Base-by-base conservation (phyloP, 345 rosid genomes). In the Lumnitzera littorea region DNA sequence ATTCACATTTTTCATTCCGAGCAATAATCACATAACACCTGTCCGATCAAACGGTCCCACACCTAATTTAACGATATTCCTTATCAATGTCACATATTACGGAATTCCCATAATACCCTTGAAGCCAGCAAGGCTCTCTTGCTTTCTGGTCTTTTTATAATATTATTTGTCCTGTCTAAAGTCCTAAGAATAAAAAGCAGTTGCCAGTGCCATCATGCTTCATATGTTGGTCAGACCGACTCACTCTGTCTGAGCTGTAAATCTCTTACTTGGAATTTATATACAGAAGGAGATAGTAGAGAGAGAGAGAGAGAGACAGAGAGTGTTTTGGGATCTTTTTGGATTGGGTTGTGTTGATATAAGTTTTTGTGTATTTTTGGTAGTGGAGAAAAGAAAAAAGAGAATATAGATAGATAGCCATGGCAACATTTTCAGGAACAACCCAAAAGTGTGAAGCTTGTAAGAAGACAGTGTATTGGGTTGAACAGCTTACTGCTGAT, bases 391-490 rank as follows among this genome's bases (percentile, higher is more conserved):
- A 55, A 15, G 17, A 12, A 51, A 25, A 24, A 50, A 51, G 49
- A 27, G 20, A 9, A 24, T 15, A 14, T 48, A 51, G 13, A 14
- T 48, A 51, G 13, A 60, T 25, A 52, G 36, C 57, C 13, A 78
- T 78, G 80, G 80, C 80, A 57, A 62, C 72, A 11, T 79, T 70
- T 73, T 71, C 63, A 63, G 84, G 84, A 62, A 76, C 84, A 36
- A 79, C 76, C 48, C 80, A 79, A 72, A 79, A 79, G 78, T 79
- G 84, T 49, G 68, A 68, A 58, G 78, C 80, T 9, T 79, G 84
- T 63, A 78, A 73, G 54, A 79, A 79, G 78, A 79, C 78, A 36
- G 84, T 79, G 41, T 79, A 79, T 65, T 76, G 74, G 65, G 84
- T 76, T 60, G 84, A 79, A 66, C 68, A 79, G 66, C 78, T 79